phyloP scores from a whole-genome alignment of 2,329 filamentous ascomycete species.

The Aspergillus sp. region DNA sequence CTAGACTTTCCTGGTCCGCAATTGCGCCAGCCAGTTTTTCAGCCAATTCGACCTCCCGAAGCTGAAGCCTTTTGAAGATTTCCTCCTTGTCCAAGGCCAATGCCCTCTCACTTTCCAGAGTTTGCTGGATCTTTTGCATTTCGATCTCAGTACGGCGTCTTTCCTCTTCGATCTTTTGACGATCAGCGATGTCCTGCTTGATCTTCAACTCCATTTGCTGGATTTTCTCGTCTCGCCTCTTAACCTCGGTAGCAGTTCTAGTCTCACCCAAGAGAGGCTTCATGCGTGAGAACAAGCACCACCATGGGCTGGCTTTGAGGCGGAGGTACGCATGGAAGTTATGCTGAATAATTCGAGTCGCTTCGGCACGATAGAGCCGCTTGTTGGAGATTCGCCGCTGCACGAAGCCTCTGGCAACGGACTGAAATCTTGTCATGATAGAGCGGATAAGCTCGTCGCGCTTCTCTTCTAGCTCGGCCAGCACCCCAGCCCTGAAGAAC shows the following conservation, averaged over 20 bases:
- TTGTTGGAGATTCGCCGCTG: conserved; percentile 89
- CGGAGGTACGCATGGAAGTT: conserved; percentile 93
- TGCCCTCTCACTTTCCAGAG: conserved; percentile 91
- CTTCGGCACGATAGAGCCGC: conserved; percentile 88
- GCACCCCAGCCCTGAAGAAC: conserved; percentile 93
- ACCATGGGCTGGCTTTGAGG: conserved; percentile 92
- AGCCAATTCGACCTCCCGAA: conserved; percentile 84
- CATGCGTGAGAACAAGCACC: conserved; percentile 93
- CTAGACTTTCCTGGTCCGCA: conserved; percentile 88
- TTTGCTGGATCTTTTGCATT: conserved; percentile 86
- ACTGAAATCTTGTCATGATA: conserved; percentile 92
- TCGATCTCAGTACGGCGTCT: conserved; percentile 82
- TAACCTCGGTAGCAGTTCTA: conserved; percentile 86
- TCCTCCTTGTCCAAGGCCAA: conserved; percentile 97
- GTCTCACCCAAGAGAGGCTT: conserved; percentile 91
- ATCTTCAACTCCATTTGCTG: conserved; percentile 81
- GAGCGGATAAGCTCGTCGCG: conserved; percentile 88
- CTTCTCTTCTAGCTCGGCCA: conserved; percentile 95
- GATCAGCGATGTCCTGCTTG: conserved; percentile 69
- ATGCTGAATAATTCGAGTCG: conserved; percentile 87
- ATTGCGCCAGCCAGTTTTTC: conserved; percentile 91
- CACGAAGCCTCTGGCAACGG: conserved; percentile 82
- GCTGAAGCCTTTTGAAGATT: conserved; percentile 93
- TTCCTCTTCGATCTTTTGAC: conserved; percentile 84
- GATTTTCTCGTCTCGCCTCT: conserved; percentile 92